Conservation (phyloP, 495 filamentous ascomycete genomes). For the Friedmanniomyces simplex region DNA sequence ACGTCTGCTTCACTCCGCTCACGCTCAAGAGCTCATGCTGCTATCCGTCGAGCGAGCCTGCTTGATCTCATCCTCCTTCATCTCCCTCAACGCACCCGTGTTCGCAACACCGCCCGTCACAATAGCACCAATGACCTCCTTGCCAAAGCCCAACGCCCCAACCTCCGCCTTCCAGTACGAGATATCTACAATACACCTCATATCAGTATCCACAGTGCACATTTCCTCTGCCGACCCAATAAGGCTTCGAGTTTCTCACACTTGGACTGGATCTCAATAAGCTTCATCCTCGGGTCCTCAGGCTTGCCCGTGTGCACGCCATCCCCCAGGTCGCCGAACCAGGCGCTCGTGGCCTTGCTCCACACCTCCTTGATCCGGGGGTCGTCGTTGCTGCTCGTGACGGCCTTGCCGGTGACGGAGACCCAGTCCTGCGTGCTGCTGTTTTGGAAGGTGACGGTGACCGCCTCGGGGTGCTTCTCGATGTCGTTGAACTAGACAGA, state of each 20-base stretch:
- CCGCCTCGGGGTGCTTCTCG: slow-evolving; percentile 20
- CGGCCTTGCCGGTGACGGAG: slow-evolving; percentile 29
- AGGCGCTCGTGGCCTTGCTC: slow-evolving; percentile 25
- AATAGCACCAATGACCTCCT: slow-evolving; percentile 24
- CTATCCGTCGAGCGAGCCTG: slow-evolving; percentile 13
- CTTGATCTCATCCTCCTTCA: slow-evolving; percentile 24
- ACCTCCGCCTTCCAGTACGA: slow-evolving; percentile 23
- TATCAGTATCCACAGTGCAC: too few species aligned
- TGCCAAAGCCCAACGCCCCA: slow-evolving; percentile 20
- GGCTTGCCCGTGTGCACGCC: slow-evolving; percentile 32
- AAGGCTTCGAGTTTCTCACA: slow-evolving; percentile 12
- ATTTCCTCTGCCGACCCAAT: neutral
- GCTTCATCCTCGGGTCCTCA: slow-evolving; percentile 34
- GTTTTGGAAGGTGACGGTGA: slow-evolving; percentile 35
- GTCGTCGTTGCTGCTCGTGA: slow-evolving; percentile 28
- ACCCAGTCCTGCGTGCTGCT: slow-evolving; percentile 33
- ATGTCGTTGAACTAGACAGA: slow-evolving; percentile 29
- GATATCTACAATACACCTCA: slow-evolving; percentile 12
- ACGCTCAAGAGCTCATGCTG: neutral
- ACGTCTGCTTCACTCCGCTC: neutral
- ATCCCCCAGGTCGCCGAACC: slow-evolving; percentile 40
- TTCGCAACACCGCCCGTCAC: slow-evolving; percentile 25
- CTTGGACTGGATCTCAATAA: slow-evolving; percentile 26
- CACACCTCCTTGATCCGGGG: slow-evolving; percentile 37
- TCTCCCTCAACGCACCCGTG: slow-evolving; percentile 22